Percentiles rank a stretch among this genome's conserved stretches.
These are phyloP conservation scores for Colletotrichum sidae DNA, from an alignment of 2,329 filamentous ascomycete genomes.

Conservation along the genomic window DNA sequence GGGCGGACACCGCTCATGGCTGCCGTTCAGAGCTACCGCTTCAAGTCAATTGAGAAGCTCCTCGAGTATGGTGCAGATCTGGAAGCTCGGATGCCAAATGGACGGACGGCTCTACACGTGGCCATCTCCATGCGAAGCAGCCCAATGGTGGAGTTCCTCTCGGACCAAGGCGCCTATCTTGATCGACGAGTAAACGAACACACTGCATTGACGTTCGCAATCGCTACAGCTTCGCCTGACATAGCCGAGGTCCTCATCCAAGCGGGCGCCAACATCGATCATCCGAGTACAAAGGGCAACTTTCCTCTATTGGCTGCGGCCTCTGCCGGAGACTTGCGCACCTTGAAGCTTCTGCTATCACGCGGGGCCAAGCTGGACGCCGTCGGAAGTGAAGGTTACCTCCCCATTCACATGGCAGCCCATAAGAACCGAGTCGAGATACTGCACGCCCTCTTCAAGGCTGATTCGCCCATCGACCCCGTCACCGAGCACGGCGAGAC, in stretches of 20 bases:
- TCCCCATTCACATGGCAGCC: constrained; percentile 43
- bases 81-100: constrained; percentile 37
- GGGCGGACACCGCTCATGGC: constrained; percentile 40
- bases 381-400: constrained; percentile 35
- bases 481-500: constrained; percentile 41
- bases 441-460: constrained; percentile 39
- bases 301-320: constrained; percentile 57
- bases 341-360: constrained; percentile 38
- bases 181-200: constrained; percentile 37
- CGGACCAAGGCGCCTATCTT: constrained; percentile 40
- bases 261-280: constrained; percentile 39
- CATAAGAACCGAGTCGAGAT: constrained; percentile 39
- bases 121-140: constrained; percentile 39
- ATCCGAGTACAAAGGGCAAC: constrained; percentile 33
- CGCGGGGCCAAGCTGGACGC: constrained; percentile 37
- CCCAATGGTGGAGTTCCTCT: constrained; percentile 39
- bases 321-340: constrained; percentile 53
- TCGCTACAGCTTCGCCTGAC: constrained; percentile 41
- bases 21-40: constrained; percentile 37
- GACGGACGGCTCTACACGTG: constrained; percentile 40
- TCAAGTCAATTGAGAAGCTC: constrained; percentile 35
- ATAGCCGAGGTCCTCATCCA: constrained; percentile 40
- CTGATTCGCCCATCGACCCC: constrained; percentile 38
- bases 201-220: constrained; percentile 41
- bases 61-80: constrained; percentile 41